Percentiles rank a stretch among this genome's conserved stretches.
phyloP scores from a whole-genome alignment of 108 stramenopile genomes.

The Bacterosira constricta region DNA sequence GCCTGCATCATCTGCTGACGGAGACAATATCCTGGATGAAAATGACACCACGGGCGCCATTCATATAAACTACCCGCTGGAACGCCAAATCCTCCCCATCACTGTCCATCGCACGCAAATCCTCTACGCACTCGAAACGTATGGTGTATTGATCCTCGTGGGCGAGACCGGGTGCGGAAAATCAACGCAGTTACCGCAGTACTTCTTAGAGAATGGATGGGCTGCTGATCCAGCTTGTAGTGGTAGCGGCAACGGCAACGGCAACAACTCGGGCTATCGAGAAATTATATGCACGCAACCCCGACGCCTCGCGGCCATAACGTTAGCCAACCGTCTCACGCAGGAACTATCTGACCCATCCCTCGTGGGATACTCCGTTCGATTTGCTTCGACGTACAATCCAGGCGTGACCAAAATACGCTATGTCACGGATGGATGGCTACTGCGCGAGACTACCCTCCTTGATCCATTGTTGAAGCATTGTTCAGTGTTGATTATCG shows the following conservation, averaged over 20 bases:
- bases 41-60: neutral
- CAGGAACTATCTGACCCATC: constrained; percentile 55
- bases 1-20: too few species aligned
- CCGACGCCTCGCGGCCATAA: constrained; percentile 87
- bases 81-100: constrained; percentile 80
- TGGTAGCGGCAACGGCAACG: neutral
- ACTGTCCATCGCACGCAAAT: constrained; percentile 78
- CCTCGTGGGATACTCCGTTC: constrained; percentile 80
- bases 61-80: constrained; percentile 26
- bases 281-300: constrained; percentile 93
- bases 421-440: constrained; percentile 91
- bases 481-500: constrained; percentile 94
- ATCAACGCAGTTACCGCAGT: constrained; percentile 94
- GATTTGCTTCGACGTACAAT: constrained; percentile 74
- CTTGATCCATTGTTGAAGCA: constrained; percentile 89
- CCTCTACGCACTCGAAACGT: constrained; percentile 73
- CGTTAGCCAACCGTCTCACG: constrained; percentile 83
- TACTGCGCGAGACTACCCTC: constrained; percentile 87
- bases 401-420: constrained; percentile 65
- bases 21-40: too few species aligned
- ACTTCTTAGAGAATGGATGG: constrained; percentile 89
- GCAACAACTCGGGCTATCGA: constrained; percentile 16
- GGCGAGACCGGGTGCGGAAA: constrained; percentile 98
- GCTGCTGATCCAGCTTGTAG: constrained; percentile 49
- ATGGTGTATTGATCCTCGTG: constrained; percentile 86